A percentile compares a stretch with the other conserved stretches of the same genome.
Evolutionary conservation across 208 protist genomes (phyloP).

Genomic region (Trypanosoma cruzi): DNA sequence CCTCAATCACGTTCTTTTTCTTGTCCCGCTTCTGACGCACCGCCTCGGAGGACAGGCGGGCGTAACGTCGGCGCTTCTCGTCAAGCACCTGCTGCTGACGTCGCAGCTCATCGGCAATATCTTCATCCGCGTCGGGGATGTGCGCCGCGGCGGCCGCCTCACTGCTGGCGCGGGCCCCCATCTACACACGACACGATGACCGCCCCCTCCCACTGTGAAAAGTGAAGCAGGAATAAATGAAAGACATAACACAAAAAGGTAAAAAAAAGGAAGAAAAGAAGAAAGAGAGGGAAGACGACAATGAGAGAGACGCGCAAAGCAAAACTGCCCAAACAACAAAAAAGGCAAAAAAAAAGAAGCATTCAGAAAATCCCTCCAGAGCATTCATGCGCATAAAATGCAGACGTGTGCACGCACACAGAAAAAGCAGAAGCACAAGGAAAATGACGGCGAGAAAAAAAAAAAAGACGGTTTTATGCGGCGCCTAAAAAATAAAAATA

Average conservation of each 20-base stretch:
- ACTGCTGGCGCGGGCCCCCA: conserved; percentile 11
- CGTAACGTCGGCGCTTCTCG: conserved; percentile 15
- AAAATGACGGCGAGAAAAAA: too few species aligned
- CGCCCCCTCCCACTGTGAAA: conserved; percentile 6
- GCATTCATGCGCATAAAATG: too few species aligned
- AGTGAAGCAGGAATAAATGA: not conserved
- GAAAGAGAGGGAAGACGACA: not conserved
- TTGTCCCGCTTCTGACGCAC: too few species aligned
- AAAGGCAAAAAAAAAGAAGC: too few species aligned
- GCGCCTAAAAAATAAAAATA: too few species aligned
- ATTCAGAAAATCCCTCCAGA: too few species aligned
- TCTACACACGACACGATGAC: not conserved
- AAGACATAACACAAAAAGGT: too few species aligned
- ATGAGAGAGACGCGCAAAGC: too few species aligned
- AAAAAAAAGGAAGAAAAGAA: conserved; percentile 10
- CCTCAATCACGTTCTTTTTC: conserved; percentile 67
- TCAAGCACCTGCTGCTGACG: not conserved
- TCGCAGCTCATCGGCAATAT: not conserved
- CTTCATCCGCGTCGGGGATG: not conserved
- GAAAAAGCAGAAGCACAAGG: too few species aligned
- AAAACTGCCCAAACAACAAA: too few species aligned
- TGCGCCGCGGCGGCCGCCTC: conserved; percentile 1
- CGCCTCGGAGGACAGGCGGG: conserved; percentile 20
- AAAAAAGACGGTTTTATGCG: too few species aligned
- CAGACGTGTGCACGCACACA: too few species aligned